Base-by-base conservation (phyloP, 495 filamentous ascomycete species). In the Penicillium steckii region DNA sequence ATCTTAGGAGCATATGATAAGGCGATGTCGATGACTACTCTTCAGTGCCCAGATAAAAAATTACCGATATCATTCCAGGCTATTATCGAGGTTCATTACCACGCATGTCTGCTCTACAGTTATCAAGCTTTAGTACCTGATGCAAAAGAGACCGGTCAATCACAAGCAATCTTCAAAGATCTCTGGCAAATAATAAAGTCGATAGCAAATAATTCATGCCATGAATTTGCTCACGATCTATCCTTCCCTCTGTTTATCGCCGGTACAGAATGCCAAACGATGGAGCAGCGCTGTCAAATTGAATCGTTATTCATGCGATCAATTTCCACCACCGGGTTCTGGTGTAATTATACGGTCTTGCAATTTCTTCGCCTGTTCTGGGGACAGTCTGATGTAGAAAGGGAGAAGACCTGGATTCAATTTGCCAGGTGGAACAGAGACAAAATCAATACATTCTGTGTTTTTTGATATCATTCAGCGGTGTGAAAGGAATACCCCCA, bases 241-340 rank as follows among this genome's bases (percentile, higher is more conserved):
- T 61, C 58, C 46, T 55, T 61, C 17, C 59, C 59, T n/a, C 48
- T 61, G 9, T 61, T 61, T 30, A 55, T 61, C 23, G 51, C 50
- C 8, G 59, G 59, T 9, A 58, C 59, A 4, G 50, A 55, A 18
- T 42, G 43, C 22, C 44, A 22, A 10, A 23, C 26, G 22, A 29
- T 42, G 23, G 30, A 19, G 10, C 9, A 46, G 6, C 13, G 50
- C 4, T 27, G 18, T 12, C 32, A 48, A n/a, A 32, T 61, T 3
- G 32, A 55, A 17, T 13, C 9, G 3, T 18, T 51, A n/a, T 61
- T 61, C 25, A 19, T 54, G 24, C 44, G 46, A 9, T 44, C 56
- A 17, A 48, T 61, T 4, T 45, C 29, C 24, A 33, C 44, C n/a
- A 61, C 59, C 2, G 59, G 59, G 0, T 44, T 55, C 10, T 61